phyloP scores from a whole-genome alignment of 257 asterid genomes.

The Petunia secreta region DNA sequence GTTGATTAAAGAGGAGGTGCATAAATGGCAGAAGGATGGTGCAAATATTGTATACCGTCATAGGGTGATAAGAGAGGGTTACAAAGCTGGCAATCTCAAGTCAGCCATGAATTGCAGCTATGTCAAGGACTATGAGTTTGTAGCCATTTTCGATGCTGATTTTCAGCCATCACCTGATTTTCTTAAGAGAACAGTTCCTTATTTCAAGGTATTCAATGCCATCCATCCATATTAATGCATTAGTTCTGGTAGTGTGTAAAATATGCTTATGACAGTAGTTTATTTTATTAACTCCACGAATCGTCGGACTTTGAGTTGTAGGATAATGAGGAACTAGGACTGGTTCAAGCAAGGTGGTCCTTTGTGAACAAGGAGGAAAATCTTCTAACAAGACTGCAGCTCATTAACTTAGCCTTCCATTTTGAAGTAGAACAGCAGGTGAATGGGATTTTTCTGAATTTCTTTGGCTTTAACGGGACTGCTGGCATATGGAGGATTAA shows the following conservation, averaged over 20 bases:
- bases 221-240: background rate
- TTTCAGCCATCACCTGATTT: conserved; percentile 90
- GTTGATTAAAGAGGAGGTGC: conserved; percentile 81
- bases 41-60: conserved; percentile 83
- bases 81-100: conserved; percentile 93
- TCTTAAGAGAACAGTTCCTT: conserved; percentile 76
- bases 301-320: conserved; percentile 38
- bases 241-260: background rate
- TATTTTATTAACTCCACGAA: background rate
- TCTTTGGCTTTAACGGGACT: conserved; percentile 98
- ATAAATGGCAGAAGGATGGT: conserved; percentile 80
- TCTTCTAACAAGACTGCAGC: conserved; percentile 82
- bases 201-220: conserved; percentile 66
- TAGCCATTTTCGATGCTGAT: conserved; percentile 94
- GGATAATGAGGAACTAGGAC: conserved; percentile 90
- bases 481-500: conserved; percentile 98
- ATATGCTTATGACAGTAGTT: background rate
- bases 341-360: conserved; percentile 98
- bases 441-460: conserved; percentile 76
- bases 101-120: conserved; percentile 92
- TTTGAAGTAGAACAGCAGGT: conserved; percentile 98
- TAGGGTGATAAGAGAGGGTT: conserved; percentile 88
- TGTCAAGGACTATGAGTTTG: conserved; percentile 92
- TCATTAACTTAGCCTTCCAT: conserved; percentile 87
- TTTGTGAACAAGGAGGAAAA: conserved; percentile 95